Evolutionary conservation across 2,329 filamentous ascomycete genomes (phyloP).

Genomic region (Monosporascus sp.): DNA sequence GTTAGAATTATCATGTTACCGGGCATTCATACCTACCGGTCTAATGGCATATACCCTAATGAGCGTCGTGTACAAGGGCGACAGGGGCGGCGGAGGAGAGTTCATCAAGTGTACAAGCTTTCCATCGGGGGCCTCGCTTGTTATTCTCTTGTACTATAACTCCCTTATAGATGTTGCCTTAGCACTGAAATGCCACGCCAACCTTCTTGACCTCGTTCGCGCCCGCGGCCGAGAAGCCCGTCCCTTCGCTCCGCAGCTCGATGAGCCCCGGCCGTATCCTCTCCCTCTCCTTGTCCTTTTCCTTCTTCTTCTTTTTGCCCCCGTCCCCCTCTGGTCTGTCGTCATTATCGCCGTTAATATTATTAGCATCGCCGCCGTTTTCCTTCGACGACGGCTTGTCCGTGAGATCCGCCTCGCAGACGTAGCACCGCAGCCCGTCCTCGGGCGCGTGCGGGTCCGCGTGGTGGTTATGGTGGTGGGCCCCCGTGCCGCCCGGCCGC

Average conservation of each 20-base stretch:
- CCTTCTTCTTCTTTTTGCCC: conserved; percentile 36
- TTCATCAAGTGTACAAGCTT: not conserved
- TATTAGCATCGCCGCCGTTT: conserved; percentile 10
- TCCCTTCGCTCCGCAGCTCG: conserved; percentile 78
- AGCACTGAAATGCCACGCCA: conserved; percentile 81
- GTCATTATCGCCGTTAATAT: conserved; percentile 35
- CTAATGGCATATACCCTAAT: not conserved
- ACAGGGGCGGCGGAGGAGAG: not conserved
- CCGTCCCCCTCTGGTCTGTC: conserved; percentile 1
- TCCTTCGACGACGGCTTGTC: conserved; percentile 33
- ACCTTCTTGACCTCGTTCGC: conserved; percentile 72
- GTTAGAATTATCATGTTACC: not conserved
- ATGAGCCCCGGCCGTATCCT: conserved; percentile 68
- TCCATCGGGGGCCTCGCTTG: too few species aligned
- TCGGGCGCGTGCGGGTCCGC: conserved; percentile 17
- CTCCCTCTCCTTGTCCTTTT: conserved; percentile 41
- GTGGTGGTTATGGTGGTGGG: conserved; percentile 49
- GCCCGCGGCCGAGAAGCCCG: conserved; percentile 87
- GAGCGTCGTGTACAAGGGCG: not conserved
- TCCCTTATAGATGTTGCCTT: conserved; percentile 11
- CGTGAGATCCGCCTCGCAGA: conserved; percentile 77
- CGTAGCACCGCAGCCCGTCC: conserved; percentile 65
- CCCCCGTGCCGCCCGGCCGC: conserved; percentile 40
- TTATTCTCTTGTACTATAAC: too few species aligned
- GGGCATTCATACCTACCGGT: too few species aligned